Percentiles rank a stretch among this genome's conserved stretches.
phyloP scores from a whole-genome alignment of 306 rosid species.

The Vicia sativa region DNA sequence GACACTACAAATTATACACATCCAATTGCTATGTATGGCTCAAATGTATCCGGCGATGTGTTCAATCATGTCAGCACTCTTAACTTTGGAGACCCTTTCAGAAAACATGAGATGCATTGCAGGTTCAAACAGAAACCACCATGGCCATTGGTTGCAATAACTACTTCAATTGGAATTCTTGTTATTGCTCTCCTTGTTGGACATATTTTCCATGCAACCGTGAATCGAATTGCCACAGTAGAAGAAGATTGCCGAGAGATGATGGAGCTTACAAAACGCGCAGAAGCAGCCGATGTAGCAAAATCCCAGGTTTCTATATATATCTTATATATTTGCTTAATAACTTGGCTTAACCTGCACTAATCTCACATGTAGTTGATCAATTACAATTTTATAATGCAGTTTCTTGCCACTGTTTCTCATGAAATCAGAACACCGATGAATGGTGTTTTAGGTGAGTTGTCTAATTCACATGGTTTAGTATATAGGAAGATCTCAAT shows the following conservation, averaged over 20 bases:
- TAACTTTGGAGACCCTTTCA: slow-evolving; percentile 90
- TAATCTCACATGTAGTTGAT: slow-evolving; percentile 30
- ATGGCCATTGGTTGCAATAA: slow-evolving; percentile 81
- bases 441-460: slow-evolving; percentile 98
- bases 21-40: slow-evolving; percentile 94
- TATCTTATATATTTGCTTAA: no score
- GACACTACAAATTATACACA: slow-evolving; percentile 79
- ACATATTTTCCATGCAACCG: slow-evolving; percentile 79
- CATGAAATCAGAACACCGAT: slow-evolving; percentile 98
- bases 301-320: slow-evolving; percentile 74
- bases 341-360: slow-evolving; percentile 18
- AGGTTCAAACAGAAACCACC: slow-evolving; percentile 92
- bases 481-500: not conserved
- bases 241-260: slow-evolving; percentile 76
- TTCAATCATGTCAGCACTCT: slow-evolving; percentile 68
- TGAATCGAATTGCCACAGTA: slow-evolving; percentile 85
- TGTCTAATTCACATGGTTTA: not conserved
- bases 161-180: slow-evolving; percentile 74
- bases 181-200: slow-evolving; percentile 87
- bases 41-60: slow-evolving; percentile 65
- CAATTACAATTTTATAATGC: slow-evolving; percentile 29
- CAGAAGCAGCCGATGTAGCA: slow-evolving; percentile 94
- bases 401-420: slow-evolving; percentile 98
- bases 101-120: slow-evolving; percentile 99
- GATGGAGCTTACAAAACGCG: slow-evolving; percentile 86